Evolutionary conservation across 352 stramenopile species (phyloP), one percentile per base, ranked within the genome.

Genomic region (Phytophthora hybrid): DNA sequence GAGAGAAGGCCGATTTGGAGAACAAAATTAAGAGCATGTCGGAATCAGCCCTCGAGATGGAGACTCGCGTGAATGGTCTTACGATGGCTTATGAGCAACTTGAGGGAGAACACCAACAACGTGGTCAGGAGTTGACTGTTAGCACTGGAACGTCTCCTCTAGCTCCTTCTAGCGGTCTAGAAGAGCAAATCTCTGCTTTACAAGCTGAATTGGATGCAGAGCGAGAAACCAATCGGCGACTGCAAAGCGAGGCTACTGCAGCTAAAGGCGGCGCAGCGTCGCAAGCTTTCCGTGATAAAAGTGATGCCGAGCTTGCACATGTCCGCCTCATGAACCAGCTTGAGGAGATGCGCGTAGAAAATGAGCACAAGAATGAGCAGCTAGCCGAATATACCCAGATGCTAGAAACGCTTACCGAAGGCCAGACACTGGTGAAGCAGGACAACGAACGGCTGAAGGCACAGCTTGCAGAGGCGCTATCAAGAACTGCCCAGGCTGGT

Each of bases 31-130:
- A 67, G 37, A 63, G 46, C 14, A 71, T 81, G 31, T 73, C 66
- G 16, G 66, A 79, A 19, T 74, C 78, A 19, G 72, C 73, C 1
- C n/a, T 66, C 1, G 77, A 81, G 26, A 68, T 83, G 56, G 81
- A 90, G 56, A 77, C 73, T 34, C 80, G 79, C 0, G 53, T 90
- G 32, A 79, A 84, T 62, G 84, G 79, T 9, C 71, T 92, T 7
- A 77, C 71, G 5, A 74, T 83, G 67, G 81, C 81, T 1, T 85
- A 88, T 68, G 78, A 88, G 41, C 74, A 89, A 23, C 73, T 90
- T 13, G 84, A 90, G 66, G 61, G 55, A 41, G 82, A 89, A 3
- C 79, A 88, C 41, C 60, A 78, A 32, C 61, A 74, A 59, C 31
- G 51, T 34, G 41, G 29, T 49, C 26, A 77, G 26, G 69, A 69